A percentile compares a stretch with the other conserved stretches of the same genome.
phyloP scores from a whole-genome alignment of 768 basidiomycete species.

The Suillus clintonianus region DNA sequence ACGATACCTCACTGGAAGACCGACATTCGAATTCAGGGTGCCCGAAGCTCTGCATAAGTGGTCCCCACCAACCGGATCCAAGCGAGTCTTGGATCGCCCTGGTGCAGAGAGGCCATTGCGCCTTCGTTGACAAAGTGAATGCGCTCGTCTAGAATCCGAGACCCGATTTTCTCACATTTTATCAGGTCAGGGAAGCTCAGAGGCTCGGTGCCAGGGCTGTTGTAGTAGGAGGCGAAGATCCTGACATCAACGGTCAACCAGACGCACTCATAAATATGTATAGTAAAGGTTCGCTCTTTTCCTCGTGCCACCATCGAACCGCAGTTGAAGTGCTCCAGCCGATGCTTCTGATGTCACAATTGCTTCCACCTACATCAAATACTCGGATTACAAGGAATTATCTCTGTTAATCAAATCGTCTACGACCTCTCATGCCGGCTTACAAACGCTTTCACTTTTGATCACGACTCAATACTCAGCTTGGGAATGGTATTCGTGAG shows the following conservation, averaged over 20 bases:
- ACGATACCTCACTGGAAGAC: conserved; percentile 18
- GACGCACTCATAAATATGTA: conserved; percentile 90
- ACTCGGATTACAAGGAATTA: conserved; percentile 75
- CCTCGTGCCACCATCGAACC: conserved; percentile 8
- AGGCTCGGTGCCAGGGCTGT: conserved; percentile 80
- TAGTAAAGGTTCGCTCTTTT: conserved; percentile 65
- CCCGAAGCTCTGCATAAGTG: conserved; percentile 62
- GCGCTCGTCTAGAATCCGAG: conserved; percentile 33
- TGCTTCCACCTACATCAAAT: conserved; percentile 86
- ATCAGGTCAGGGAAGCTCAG: conserved; percentile 58
- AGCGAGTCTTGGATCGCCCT: conserved; percentile 88
- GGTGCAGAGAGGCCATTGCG: conserved; percentile 85
- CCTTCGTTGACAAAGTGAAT: conserved; percentile 84
- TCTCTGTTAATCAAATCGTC: conserved; percentile 68
- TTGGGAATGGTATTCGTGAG: conserved; percentile 93
- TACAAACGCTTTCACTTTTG: conserved; percentile 72
- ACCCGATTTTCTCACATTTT: neutral
- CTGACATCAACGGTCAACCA: conserved; percentile 62
- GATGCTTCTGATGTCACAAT: conserved; percentile 86
- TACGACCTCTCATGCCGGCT: conserved; percentile 77
- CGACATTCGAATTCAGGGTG: conserved; percentile 56
- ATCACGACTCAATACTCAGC: conserved; percentile 79
- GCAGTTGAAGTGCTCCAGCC: conserved; percentile 42
- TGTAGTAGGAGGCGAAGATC: conserved; percentile 87
- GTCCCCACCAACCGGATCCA: conserved; percentile 55